A percentile compares a stretch with the other conserved stretches of the same genome.
Evolutionary conservation across 768 basidiomycete species (phyloP).

Genomic region (Pleurotus ostreatus): DNA sequence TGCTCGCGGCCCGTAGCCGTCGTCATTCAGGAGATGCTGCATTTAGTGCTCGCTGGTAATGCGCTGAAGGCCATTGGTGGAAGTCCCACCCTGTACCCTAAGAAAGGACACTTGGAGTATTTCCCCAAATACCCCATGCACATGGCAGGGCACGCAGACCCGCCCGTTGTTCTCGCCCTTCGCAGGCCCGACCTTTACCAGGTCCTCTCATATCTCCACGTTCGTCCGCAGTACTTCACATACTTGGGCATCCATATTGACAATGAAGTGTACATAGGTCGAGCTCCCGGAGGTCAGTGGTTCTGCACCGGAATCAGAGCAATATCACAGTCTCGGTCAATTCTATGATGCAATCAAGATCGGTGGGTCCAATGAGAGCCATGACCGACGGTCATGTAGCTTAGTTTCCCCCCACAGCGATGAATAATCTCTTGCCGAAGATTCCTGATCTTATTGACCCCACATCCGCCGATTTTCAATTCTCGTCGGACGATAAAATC

Average conservation of each 20-base stretch:
- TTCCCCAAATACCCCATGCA: slow-evolving; percentile 18
- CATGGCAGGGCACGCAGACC: slow-evolving; percentile 12
- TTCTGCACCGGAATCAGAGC: slow-evolving; percentile 9
- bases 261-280: not conserved
- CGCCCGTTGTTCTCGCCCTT: slow-evolving; percentile 1
- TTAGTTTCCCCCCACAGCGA: not conserved
- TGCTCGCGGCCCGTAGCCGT: slow-evolving; percentile 12
- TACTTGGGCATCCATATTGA: not conserved
- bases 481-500: not conserved
- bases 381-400: not conserved
- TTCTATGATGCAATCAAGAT: slow-evolving; percentile 11
- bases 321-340: slow-evolving; percentile 13
- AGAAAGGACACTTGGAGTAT: slow-evolving; percentile 7
- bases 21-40: slow-evolving; percentile 23
- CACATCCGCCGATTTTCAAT: not conserved
- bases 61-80: slow-evolving; percentile 18
- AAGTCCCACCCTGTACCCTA: slow-evolving; percentile 16
- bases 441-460: slow-evolving; percentile 1
- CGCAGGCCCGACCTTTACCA: not conserved
- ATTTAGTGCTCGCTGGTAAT: slow-evolving; percentile 22
- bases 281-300: slow-evolving; percentile 10
- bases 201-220: slow-evolving; percentile 7
- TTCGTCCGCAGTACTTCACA: not conserved
- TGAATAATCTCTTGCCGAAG: not conserved
- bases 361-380: not conserved